phyloP scores from a whole-genome alignment of 2,329 filamentous ascomycete species.

The Penicillium sp. region DNA sequence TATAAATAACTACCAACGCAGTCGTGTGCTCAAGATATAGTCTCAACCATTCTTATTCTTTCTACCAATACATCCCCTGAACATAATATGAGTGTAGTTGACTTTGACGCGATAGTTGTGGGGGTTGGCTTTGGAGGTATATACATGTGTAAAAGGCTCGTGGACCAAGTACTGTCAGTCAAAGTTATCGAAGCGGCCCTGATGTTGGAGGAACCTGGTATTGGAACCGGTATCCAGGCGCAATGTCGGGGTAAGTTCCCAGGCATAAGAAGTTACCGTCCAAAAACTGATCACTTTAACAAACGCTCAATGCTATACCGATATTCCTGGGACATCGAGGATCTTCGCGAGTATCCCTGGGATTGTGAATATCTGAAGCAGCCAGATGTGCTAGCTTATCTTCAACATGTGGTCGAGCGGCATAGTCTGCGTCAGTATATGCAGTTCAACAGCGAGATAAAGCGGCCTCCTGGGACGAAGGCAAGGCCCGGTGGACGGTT shows the following conservation, averaged over 20 bases:
- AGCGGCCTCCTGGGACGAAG: conserved; percentile 12
- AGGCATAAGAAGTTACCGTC: not conserved
- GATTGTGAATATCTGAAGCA: conserved; percentile 25
- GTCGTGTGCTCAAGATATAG: no score
- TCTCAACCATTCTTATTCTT: no score
- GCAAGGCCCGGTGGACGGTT: conserved; percentile 15
- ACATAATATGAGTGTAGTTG: no score
- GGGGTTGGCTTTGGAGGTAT: conserved; percentile 9
- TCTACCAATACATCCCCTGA: no score
- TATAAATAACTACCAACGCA: no score
- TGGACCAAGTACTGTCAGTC: conserved; percentile 31
- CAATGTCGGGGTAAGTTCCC: conserved; percentile 2
- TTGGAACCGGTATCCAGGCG: conserved; percentile 27
- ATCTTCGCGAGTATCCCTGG: conserved; percentile 32
- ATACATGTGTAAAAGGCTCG: conserved; percentile 18
- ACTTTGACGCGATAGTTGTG: conserved; percentile 2
- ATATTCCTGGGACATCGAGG: not conserved
- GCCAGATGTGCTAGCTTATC: conserved; percentile 31
- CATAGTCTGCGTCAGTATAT: conserved; percentile 22
- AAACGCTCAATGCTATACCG: not conserved
- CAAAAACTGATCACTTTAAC: conserved; percentile 1
- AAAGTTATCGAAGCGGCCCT: conserved; percentile 38
- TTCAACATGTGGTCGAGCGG: conserved; percentile 27
- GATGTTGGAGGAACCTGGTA: conserved; percentile 25
- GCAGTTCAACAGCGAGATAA: conserved; percentile 21